phyloP scores from a whole-genome alignment of 495 filamentous ascomycete species.

The Penicillium alfredii region DNA sequence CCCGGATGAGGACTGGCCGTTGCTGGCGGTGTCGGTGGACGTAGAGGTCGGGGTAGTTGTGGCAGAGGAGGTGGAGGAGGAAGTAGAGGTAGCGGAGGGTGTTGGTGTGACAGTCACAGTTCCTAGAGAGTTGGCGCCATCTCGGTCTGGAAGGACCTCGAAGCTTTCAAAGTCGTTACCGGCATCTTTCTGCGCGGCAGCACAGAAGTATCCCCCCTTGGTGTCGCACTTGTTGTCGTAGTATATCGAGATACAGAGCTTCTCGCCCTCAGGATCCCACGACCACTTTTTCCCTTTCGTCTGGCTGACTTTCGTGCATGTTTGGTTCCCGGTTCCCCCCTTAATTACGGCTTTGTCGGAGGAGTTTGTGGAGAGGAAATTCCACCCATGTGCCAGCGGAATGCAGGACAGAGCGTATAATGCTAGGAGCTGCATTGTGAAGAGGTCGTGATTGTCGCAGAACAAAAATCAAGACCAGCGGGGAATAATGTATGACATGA shows the following conservation, averaged over 20 bases:
- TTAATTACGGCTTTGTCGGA: slow-evolving; percentile 8
- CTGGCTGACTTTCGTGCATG: slow-evolving; percentile 11
- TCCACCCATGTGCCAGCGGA: slow-evolving; percentile 13
- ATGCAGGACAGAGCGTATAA: slow-evolving; percentile 2
- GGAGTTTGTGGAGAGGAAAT: slow-evolving; percentile 16
- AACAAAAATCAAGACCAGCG: background rate
- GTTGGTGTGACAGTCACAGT: slow-evolving; percentile 2
- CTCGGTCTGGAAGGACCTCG: slow-evolving; percentile 5
- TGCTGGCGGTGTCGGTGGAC: background rate
- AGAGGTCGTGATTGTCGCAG: background rate
- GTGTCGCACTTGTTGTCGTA: slow-evolving; percentile 9
- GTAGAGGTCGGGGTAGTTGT: background rate
- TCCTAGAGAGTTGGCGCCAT: too few species aligned
- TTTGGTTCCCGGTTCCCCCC: slow-evolving; percentile 1
- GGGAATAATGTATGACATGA: background rate
- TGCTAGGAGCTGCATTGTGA: background rate
- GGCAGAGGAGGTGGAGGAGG: background rate
- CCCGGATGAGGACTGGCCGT: background rate
- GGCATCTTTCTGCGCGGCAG: slow-evolving; percentile 10
- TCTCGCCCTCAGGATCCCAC: slow-evolving; percentile 13
- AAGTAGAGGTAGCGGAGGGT: background rate
- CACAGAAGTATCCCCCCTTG: slow-evolving; percentile 7
- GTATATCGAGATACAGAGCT: slow-evolving; percentile 18
- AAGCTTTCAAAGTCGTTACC: slow-evolving; percentile 4
- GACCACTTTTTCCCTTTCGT: slow-evolving; percentile 7